Evolutionary conservation across 1,284 basidiomycete species (phyloP).

Genomic region (Cryptococcus sp.): DNA sequence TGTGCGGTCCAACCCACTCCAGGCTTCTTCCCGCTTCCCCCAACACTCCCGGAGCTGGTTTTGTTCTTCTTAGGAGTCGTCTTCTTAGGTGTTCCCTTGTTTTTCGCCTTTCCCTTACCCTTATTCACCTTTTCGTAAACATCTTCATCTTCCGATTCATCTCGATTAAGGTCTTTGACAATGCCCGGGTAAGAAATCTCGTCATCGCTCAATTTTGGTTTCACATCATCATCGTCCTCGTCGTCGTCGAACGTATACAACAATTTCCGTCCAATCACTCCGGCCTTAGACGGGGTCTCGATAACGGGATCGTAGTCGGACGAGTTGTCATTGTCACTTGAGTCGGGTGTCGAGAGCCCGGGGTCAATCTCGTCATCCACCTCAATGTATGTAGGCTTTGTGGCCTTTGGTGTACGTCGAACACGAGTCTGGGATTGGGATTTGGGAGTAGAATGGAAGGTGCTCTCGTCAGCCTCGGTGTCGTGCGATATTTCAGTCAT

Average conservation of each 20-base stretch:
- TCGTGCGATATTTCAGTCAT: no score
- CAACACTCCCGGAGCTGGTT: neutral
- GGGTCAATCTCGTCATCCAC: neutral
- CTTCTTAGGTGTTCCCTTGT: neutral
- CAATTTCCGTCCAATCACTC: neutral
- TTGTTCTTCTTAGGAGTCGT: neutral
- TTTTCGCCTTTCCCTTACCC: neutral
- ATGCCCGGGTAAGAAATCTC: neutral
- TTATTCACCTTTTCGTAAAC: neutral
- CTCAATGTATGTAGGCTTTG: no score
- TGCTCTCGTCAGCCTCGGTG: no score
- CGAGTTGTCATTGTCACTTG: neutral
- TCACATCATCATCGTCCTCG: neutral
- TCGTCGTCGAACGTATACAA: neutral
- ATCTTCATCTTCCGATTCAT: neutral
- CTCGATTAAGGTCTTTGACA: no score
- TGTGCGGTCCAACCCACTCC: conserved; percentile 15
- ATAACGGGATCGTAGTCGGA: neutral
- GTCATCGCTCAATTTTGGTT: neutral
- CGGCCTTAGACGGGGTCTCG: neutral
- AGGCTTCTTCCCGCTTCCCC: neutral
- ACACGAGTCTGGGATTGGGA: no score
- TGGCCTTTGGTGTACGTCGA: no score
- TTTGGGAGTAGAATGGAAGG: neutral
- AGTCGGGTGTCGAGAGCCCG: neutral